Evolutionary conservation across 768 basidiomycete species (phyloP).

Genomic region (Albatrellus ellisii): DNA sequence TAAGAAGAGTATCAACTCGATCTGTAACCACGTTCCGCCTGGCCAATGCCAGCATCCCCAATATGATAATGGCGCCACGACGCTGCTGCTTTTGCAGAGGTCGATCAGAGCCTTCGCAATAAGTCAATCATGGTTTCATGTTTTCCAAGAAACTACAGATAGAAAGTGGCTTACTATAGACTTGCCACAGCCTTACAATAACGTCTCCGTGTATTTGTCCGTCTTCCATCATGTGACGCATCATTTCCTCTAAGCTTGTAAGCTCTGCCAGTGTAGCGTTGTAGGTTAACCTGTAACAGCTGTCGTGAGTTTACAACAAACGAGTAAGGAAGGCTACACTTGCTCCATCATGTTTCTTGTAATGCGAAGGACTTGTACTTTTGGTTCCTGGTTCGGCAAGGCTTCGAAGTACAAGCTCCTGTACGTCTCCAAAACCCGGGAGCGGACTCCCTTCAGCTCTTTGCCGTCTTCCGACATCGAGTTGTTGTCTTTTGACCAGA

Average conservation of each 20-base stretch:
- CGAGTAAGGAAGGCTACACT: conserved; percentile 15
- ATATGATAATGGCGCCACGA: conserved; percentile 88
- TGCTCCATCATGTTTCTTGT: conserved; percentile 97
- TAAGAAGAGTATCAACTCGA: conserved; percentile 72
- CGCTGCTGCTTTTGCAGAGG: conserved; percentile 73
- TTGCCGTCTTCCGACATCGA: conserved; percentile 59
- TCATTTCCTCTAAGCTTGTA: conserved; percentile 92
- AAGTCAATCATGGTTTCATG: not conserved
- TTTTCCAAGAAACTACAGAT: not conserved
- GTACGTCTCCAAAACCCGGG: conserved; percentile 83
- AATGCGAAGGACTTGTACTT: conserved; percentile 83
- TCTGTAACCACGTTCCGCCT: conserved; percentile 68
- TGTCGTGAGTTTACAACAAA: not conserved
- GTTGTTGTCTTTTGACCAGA: conserved; percentile 92
- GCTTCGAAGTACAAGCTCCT: conserved; percentile 81
- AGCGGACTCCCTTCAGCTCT: conserved; percentile 81
- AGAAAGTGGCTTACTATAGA: conserved; percentile 63
- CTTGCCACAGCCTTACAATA: conserved; percentile 87
- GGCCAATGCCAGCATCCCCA: conserved; percentile 94
- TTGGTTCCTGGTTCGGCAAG: conserved; percentile 55
- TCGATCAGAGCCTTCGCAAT: conserved; percentile 52
- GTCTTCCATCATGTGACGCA: conserved; percentile 93
- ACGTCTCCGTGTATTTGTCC: conserved; percentile 74
- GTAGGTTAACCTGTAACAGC: conserved; percentile 66
- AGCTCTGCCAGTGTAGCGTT: conserved; percentile 88